A percentile compares a stretch with the other conserved stretches of the same genome.
Evolutionary conservation across 2,329 filamentous ascomycete species (phyloP).

Genomic region (Sarocladiaceae sp.): DNA sequence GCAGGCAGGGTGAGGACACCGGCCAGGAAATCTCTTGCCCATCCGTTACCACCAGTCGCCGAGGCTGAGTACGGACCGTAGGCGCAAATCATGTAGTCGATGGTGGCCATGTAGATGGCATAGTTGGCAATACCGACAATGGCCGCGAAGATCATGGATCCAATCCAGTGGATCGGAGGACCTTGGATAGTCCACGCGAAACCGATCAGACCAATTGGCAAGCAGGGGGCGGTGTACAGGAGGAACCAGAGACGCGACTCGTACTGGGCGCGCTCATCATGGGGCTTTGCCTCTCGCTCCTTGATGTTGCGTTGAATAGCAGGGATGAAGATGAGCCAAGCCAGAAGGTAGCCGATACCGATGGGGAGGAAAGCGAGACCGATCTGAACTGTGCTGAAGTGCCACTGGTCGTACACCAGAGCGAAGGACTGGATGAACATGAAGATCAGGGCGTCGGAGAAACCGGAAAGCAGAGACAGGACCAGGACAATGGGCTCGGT

Average conservation of each 20-base stretch:
- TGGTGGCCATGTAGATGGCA: constrained; percentile 68
- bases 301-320: constrained; percentile 48
- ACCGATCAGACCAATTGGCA: constrained; percentile 62
- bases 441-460: constrained; percentile 70
- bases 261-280: constrained; percentile 57
- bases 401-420: constrained; percentile 63
- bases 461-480: constrained; percentile 64
- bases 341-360: constrained; percentile 58
- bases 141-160: constrained; percentile 56
- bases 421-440: constrained; percentile 68
- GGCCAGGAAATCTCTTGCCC: constrained; percentile 66
- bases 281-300: constrained; percentile 42
- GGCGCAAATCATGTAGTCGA: constrained; percentile 71
- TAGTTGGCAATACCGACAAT: constrained; percentile 70
- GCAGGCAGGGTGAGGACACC: constrained; percentile 65
- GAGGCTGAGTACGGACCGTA: constrained; percentile 69
- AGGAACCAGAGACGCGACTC: constrained; percentile 62
- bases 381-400: constrained; percentile 48
- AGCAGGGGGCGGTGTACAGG: constrained; percentile 52
- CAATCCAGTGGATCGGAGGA: constrained; percentile 61
- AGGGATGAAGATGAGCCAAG: constrained; percentile 53
- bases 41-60: constrained; percentile 70
- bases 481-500: constrained; percentile 69
- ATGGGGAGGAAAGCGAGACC: constrained; percentile 61
- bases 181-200: constrained; percentile 65